These are phyloP conservation scores for Penicillium brevicompactum DNA, from an alignment of 2,329 filamentous ascomycete genomes.

Conservation along the genomic window DNA sequence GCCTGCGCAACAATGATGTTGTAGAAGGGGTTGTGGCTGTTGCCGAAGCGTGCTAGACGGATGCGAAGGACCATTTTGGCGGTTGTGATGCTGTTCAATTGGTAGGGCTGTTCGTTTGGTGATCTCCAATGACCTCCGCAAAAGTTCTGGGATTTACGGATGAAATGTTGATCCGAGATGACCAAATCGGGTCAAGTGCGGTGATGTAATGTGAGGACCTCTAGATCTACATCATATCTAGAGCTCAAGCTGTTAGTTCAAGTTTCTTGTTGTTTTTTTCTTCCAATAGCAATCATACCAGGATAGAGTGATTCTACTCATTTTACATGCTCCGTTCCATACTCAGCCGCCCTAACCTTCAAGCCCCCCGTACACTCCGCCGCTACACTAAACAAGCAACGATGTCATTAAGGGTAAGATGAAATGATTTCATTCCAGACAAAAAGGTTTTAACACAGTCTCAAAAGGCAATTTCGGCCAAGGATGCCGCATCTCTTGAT, in stretches of 20 bases:
- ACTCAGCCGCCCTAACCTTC: conserved; percentile 11
- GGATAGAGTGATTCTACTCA: background rate
- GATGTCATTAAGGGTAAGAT: conserved; percentile 46
- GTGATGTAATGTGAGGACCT: conserved; percentile 28
- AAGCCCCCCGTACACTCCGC: conserved; percentile 13
- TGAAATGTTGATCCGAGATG: conserved; percentile 26
- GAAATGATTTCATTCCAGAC: background rate
- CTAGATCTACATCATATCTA: conserved; percentile 1
- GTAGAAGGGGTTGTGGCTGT: conserved; percentile 85
- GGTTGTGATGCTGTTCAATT: conserved; percentile 6
- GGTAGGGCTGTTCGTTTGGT: conserved; percentile 1
- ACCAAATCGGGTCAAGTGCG: conserved; percentile 25
- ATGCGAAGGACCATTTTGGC: conserved; percentile 86
- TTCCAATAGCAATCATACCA: background rate
- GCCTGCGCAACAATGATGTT: conserved; percentile 97
- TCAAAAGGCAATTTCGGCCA: conserved; percentile 76
- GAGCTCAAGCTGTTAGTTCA: background rate
- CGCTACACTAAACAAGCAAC: conserved; percentile 34
- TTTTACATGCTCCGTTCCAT: conserved; percentile 31
- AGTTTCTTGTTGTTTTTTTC: background rate
- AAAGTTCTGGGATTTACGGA: conserved; percentile 31
- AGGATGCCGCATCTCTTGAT: conserved; percentile 85
- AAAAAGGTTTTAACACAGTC: background rate
- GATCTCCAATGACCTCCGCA: conserved; percentile 25
- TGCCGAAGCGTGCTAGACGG: conserved; percentile 90